Evolutionary conservation across 2,329 filamentous ascomycete species (phyloP), one percentile per base, ranked within the genome.

Genomic region (Nigrospora osmanthi): DNA sequence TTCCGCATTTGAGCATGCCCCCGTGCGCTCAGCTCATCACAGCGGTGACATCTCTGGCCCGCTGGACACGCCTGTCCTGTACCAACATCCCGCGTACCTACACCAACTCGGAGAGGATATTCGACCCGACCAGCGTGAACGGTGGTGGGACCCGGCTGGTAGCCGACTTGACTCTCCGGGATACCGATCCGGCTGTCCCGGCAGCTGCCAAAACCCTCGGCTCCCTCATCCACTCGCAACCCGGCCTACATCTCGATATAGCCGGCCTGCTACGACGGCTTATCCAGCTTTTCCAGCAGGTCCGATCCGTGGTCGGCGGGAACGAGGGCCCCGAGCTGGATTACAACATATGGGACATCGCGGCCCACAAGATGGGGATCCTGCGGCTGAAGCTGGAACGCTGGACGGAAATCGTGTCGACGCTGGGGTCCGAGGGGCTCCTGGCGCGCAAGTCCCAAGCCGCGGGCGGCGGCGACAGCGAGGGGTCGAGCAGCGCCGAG

Each of bases 301-400:
- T 65, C 57, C 62, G 3, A 51, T 58, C 0, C 6, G 48, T 47
- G 36, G 48, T 47, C 7, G 52, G 44, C 40, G 44, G 40, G 61
- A 42, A 38, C n/a, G 45, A 67, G 7, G 48, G 55, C 0, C 65
- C 57, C n/a, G 55, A 53, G 0, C 62, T 62, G 43, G 65, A 71
- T 11, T 67, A 68, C 42, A 73, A 71, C 39, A 52, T 74, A 0
- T 76, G 72, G 72, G 70, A 69, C 6, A 58, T 75, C 49, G 69
- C 68, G 0, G 67, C 72, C 0, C 63, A 68, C 34, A 75, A 75
- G 38, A 57, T 77, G 1, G 62, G 65, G 16, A 68, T 75, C 32
- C 69, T 69, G 1, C 66, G 65, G 7, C 58, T 66, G 3, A 75
- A 73, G 48, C 50, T 76, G 0, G 69, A 72, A 42, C 61, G 65